A percentile compares a stretch with the other conserved stretches of the same genome.
Conservation (phyloP, 1,284 basidiomycete species). For the Grifola frondosa region DNA sequence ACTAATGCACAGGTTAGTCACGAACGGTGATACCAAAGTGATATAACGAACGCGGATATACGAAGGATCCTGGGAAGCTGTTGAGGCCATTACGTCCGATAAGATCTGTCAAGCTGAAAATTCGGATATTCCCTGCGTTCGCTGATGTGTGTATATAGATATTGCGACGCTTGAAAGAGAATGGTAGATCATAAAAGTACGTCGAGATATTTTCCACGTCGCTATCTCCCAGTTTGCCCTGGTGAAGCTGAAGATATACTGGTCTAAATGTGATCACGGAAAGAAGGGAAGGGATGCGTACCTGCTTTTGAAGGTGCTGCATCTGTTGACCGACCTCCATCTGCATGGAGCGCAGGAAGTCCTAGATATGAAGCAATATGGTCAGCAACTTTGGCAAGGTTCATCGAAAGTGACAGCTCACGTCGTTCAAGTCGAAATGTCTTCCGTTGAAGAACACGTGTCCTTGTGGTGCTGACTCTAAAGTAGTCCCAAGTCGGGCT, state of each 20-base stretch:
- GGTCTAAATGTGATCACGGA: background rate
- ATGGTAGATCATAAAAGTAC: slow-evolving; percentile 90
- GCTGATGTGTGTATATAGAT: slow-evolving; percentile 60
- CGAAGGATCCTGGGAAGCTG: slow-evolving; percentile 43
- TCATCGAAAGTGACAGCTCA: slow-evolving; percentile 37
- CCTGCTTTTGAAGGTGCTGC: slow-evolving; percentile 72
- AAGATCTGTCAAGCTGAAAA: slow-evolving; percentile 53
- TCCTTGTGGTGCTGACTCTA: slow-evolving; percentile 43
- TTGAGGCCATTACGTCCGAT: slow-evolving; percentile 42
- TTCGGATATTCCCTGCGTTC: slow-evolving; percentile 43
- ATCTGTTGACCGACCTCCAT: slow-evolving; percentile 60
- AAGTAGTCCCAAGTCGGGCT: slow-evolving; percentile 49
- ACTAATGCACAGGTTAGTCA: slow-evolving; percentile 18
- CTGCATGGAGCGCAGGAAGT: slow-evolving; percentile 67
- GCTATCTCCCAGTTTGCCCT: slow-evolving; percentile 58
- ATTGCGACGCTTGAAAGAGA: slow-evolving; percentile 70
- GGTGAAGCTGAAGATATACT: slow-evolving; percentile 76
- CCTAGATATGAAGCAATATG: slow-evolving; percentile 45
- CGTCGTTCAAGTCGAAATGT: slow-evolving; percentile 69
- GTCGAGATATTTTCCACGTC: slow-evolving; percentile 54
- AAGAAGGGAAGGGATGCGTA: slow-evolving; percentile 26
- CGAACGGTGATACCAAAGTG: slow-evolving; percentile 1
- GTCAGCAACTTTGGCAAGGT: background rate
- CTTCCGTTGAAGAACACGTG: slow-evolving; percentile 90
- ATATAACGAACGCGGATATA: slow-evolving; percentile 57